Evolutionary conservation across 1,284 basidiomycete species (phyloP), one percentile per base, ranked within the genome.

Genomic region (Vanrija humicola): DNA sequence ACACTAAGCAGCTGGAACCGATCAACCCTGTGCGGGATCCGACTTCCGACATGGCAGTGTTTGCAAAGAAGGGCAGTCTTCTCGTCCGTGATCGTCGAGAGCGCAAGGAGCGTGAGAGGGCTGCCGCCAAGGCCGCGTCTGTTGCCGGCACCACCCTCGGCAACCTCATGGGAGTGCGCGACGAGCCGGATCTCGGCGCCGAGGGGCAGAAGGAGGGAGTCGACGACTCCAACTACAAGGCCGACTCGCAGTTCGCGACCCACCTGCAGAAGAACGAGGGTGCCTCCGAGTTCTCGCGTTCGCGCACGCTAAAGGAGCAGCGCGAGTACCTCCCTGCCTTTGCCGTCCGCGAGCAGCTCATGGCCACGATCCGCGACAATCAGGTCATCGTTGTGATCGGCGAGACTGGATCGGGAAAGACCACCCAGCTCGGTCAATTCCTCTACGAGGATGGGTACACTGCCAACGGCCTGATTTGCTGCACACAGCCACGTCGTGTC

Each of bases 271-370:
- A 84, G 28, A 80, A 84, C 3, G 76, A 85, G 38, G 90, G 92
- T 21, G 86, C 87, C 6, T 93, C 89, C 63, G 82, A 82, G 6
- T 98, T 98, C 68, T 86, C 93, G 12, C 86, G 82, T 60, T 86
- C 73, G 14, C 83, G 93, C 64, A 93, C 92, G 0, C 78, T 98
- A 50, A 93, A 91, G 69, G 87, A 99, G 75, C 96, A 99, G 73
- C 78, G 96, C 62, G 95, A 99, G 74, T 98, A 94, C 74, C 80
- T 98, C 14, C 96, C 96, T 1, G 96, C 96, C 0, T 99, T 98
- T 75, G 96, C 96, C 4, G 96, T 93, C 67, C 84, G 96, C 43
- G 95, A 98, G 69, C 92, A 97, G 49, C 78, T 98, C 38, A 84
- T 98, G 81, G 86, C 84, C 63, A 84, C 87, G 29, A 84, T 98